These are phyloP conservation scores for Balansia obtecta DNA, from an alignment of 2,329 filamentous ascomycete genomes.

Conservation along the genomic window DNA sequence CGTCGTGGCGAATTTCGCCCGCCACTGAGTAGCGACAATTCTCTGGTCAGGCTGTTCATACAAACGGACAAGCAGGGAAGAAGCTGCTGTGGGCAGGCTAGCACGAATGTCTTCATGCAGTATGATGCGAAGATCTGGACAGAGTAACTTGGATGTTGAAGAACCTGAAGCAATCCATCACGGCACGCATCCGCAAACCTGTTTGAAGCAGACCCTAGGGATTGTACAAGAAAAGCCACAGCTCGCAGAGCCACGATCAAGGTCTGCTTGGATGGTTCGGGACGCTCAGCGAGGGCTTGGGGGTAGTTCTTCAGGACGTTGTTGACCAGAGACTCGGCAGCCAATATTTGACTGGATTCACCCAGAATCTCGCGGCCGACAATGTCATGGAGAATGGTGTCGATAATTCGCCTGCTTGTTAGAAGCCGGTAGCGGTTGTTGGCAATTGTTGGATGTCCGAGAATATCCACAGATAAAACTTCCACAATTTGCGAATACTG, in stretches of 20 bases:
- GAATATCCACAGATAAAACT: constrained; percentile 66
- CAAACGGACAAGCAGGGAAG: constrained; percentile 86
- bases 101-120: constrained; percentile 74
- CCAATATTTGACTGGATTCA: constrained; percentile 77
- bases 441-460: constrained; percentile 62
- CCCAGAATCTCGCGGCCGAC: constrained; percentile 72
- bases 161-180: constrained; percentile 76
- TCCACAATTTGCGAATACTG: constrained; percentile 73
- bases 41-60: constrained; percentile 86
- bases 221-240: constrained; percentile 63
- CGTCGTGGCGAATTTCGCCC: constrained; percentile 68
- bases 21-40: constrained; percentile 64
- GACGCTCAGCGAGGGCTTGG: constrained; percentile 72
- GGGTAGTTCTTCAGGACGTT: constrained; percentile 90
- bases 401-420: constrained; percentile 72
- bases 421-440: constrained; percentile 83
- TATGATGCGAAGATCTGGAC: constrained; percentile 84
- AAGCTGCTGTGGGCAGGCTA: constrained; percentile 86
- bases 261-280: constrained; percentile 79
- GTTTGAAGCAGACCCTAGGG: constrained; percentile 71
- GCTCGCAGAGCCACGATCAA: constrained; percentile 70
- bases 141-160: constrained; percentile 91
- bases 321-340: constrained; percentile 72
- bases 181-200: constrained; percentile 70
- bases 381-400: constrained; percentile 72